Conservation (phyloP, 2,329 filamentous ascomycete genomes). For the Sporothrix humicola region DNA sequence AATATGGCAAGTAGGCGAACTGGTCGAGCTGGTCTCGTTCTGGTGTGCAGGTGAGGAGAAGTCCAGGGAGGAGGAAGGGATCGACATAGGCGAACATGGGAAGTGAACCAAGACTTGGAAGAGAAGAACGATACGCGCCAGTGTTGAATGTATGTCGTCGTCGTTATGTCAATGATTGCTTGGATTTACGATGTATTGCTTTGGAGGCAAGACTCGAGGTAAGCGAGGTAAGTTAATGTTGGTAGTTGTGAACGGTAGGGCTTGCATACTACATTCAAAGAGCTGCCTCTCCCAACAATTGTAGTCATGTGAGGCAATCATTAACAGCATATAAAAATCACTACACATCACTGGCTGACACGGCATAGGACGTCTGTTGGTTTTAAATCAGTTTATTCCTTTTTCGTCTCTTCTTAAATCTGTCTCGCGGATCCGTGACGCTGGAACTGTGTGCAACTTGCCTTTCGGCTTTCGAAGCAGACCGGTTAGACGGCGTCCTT, state of each 20-base stretch:
- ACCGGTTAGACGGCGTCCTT: background rate
- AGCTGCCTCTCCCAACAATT: background rate
- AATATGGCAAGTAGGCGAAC: background rate
- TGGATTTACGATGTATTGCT: too few species aligned
- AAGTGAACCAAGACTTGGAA: background rate
- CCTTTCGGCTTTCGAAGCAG: background rate
- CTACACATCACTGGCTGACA: background rate
- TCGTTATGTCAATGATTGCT: background rate
- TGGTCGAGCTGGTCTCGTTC: too few species aligned
- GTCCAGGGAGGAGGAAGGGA: background rate
- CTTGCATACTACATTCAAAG: background rate
- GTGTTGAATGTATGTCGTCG: background rate
- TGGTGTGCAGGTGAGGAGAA: constrained; percentile 14
- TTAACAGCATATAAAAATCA: background rate
- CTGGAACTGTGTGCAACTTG: background rate
- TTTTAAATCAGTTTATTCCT: constrained; percentile 17
- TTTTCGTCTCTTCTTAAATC: constrained; percentile 1
- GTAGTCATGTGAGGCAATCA: background rate
- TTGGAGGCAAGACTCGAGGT: background rate
- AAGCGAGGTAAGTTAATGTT: background rate
- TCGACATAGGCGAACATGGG: constrained; percentile 5
- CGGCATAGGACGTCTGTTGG: background rate
- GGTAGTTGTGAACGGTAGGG: background rate
- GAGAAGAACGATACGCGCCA: background rate
- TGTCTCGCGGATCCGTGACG: background rate